Conservation (phyloP, 129 eudicot genomes). For the Pseudognaphalium luteoalbum region DNA sequence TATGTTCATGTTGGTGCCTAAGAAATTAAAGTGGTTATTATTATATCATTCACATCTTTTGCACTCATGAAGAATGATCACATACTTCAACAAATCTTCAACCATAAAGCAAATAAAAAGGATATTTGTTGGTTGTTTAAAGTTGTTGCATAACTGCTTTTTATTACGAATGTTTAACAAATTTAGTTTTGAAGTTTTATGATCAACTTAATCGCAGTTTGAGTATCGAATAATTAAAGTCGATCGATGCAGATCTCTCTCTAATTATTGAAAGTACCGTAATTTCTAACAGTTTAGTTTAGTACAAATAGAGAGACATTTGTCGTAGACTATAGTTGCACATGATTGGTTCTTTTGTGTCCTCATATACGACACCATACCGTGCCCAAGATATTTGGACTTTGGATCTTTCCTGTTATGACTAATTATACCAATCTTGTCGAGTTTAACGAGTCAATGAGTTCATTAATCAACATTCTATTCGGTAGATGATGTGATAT, state of each 20-base stretch:
- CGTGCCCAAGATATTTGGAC: conserved; percentile 22
- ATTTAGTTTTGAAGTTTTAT: too few relatives aligned
- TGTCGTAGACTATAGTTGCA: conserved; percentile 11
- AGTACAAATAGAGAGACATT: neutral
- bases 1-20: conserved; percentile 15
- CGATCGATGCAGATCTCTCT: too few relatives aligned
- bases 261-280: too few relatives aligned
- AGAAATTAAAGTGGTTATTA: conserved; percentile 10
- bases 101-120: neutral
- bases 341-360: conserved; percentile 33
- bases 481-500: conserved; percentile 7
- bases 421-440: conserved; percentile 24
- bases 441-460: neutral
- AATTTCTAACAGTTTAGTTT: neutral
- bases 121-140: neutral
- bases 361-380: conserved; percentile 28
- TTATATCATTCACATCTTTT: conserved; percentile 23
- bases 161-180: neutral
- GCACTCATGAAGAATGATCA: conserved; percentile 12
- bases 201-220: neutral
- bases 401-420: conserved; percentile 22
- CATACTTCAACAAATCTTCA: neutral
- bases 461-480: neutral
- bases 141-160: neutral
- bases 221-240: too few relatives aligned